phyloP scores from a whole-genome alignment of 257 asterid species.

The Plantago elongata region DNA sequence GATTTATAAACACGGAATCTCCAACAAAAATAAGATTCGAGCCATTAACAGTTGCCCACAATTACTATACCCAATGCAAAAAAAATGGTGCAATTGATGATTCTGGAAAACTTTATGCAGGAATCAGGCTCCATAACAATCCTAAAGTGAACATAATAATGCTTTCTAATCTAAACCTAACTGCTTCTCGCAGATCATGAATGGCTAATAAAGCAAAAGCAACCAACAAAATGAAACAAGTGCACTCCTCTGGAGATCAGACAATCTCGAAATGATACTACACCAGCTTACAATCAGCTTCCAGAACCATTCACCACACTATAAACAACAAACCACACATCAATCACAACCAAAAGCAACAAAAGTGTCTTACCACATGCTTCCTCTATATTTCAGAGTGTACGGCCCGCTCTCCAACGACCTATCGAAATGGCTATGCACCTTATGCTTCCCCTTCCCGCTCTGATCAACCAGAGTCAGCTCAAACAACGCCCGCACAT shows the following conservation, averaged over 20 bases:
- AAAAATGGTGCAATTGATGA: no score
- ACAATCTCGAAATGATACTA: no score
- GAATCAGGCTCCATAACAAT: no score
- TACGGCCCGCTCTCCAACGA: slow-evolving; percentile 83
- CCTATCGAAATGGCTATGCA: slow-evolving; percentile 89
- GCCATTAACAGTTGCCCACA: no score
- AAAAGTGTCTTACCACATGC: slow-evolving; percentile 60
- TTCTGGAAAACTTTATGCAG: no score
- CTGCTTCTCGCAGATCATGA: slow-evolving; percentile 1
- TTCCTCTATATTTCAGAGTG: slow-evolving; percentile 69
- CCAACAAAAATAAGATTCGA: no score
- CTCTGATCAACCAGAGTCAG: slow-evolving; percentile 80
- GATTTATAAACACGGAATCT: no score
- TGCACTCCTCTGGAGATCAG: no score
- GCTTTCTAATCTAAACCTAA: not conserved
- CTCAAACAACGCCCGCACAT: slow-evolving; percentile 85
- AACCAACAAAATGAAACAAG: not conserved
- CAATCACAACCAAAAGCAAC: not conserved
- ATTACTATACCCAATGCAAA: no score
- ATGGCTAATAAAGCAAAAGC: not conserved
- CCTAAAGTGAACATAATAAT: no score
- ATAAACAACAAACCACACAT: not conserved
- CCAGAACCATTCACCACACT: not conserved
- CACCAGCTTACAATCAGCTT: no score
- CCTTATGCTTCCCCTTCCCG: slow-evolving; percentile 82